These are phyloP conservation scores for Mycena vitilis DNA, from an alignment of 768 basidiomycete species.

Conservation along the genomic window DNA sequence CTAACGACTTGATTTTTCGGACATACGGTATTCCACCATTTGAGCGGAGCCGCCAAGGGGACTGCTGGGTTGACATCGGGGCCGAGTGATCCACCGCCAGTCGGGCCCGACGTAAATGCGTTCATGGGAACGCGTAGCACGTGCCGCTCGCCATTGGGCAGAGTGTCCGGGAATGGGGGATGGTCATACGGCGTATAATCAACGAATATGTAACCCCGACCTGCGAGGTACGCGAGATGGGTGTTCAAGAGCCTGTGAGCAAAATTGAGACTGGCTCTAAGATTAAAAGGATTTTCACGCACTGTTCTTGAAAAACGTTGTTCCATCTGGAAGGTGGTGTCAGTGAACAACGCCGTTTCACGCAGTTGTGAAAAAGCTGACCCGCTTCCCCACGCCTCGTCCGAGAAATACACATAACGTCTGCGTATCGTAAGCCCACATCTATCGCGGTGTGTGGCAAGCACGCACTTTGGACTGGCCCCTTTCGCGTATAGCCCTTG, in stretches of 20 bases:
- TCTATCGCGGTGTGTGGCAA: too few relatives aligned
- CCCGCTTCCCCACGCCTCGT: too few relatives aligned
- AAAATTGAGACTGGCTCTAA: not conserved
- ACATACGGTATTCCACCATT: constrained; percentile 20
- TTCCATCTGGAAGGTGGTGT: constrained; percentile 5
- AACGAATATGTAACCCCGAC: constrained; percentile 23
- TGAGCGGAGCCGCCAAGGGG: constrained; percentile 5
- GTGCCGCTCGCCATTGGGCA: constrained; percentile 13
- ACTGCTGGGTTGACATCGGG: not conserved
- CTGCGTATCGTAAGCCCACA: too few relatives aligned
- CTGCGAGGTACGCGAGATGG: constrained; percentile 17
- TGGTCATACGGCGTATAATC: constrained; percentile 22
- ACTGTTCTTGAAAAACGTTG: constrained; percentile 27
- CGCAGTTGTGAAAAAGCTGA: too few relatives aligned
- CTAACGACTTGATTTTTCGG: not conserved
- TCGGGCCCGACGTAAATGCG: constrained; percentile 29
- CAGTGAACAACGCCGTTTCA: too few relatives aligned
- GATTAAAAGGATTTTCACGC: not conserved
- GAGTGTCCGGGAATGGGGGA: constrained; percentile 29
- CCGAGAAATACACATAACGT: too few relatives aligned
- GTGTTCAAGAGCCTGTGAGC: constrained; percentile 21
- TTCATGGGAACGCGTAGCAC: constrained; percentile 27
- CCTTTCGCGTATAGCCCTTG: too few relatives aligned
- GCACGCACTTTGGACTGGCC: too few relatives aligned
- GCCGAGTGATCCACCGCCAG: constrained; percentile 15